Evolutionary conservation across 768 basidiomycete genomes (phyloP), one percentile per base, ranked within the genome.

Genomic region (Tephrocybe sp.): DNA sequence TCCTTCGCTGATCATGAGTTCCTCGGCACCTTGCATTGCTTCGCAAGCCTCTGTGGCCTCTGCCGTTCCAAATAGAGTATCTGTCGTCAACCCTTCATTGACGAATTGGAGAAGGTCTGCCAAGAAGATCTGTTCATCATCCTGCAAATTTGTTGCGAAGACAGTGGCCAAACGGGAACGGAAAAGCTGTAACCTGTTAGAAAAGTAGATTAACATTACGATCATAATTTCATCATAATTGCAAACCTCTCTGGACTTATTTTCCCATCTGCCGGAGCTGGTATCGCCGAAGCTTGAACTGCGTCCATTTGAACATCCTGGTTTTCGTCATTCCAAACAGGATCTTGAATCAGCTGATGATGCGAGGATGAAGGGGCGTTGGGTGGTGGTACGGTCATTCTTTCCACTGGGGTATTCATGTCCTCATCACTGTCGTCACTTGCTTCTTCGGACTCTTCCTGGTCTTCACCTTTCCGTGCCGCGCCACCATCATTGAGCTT

Each of bases 1-100:
- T 25, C 86, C 88, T 25, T 89, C 91, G 55, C 86, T 87, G 59
- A 92, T 75, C 89, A 97, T 91, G 54, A 97, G 72, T 66, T 94
- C 88, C 46, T 91, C 84, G 11, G 72, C 73, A 15, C 86, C 84
- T 22, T 79, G 77, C 94, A 98, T 97, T 29, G 73, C 66, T 55
- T 81, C 74, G 50, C 86, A 84, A 19, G 84, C 82, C 46, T 75
- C 72, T 4, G 80, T 82, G 1, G 89, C 95, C 66, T 98, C 95
- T 11, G 77, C 74, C 0, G 83, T 86, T 2, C 90, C 88, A 65
- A 91, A 98, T 31, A 94, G 70, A 15, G 75, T 74, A 39, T 78
- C 79, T 2, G 80, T 79, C 8, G 78, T 60, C 47, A 97, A 65
- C 18, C 90, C 90, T 48, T 82, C 76, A 61, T 98, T 98, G 62